Evolutionary conservation across 2,329 filamentous ascomycete species (phyloP), one percentile per base, ranked within the genome.

Genomic region (Aspergillus sp.): DNA sequence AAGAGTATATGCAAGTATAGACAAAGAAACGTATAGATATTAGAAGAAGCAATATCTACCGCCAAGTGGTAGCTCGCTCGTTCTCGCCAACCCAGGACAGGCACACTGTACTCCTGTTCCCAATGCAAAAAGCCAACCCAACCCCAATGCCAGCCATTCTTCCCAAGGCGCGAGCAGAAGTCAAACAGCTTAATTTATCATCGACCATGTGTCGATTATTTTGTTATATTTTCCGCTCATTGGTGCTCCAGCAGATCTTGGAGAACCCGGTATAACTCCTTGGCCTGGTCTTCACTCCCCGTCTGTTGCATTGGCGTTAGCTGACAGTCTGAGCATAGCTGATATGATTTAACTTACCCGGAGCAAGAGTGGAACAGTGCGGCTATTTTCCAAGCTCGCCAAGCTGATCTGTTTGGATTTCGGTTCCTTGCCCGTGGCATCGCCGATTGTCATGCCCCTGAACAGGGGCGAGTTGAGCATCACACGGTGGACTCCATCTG

Each of bases 401-500:
- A 96, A 85, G 57, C 86, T 84, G 52, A 92, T 83, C 49, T 87
- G 85, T 76, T 92, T 92, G 64, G 90, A 85, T 47, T 85, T 87
- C 31, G 91, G 88, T 69, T 90, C 90, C 55, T 80, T 79, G 53
- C 86, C 85, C 46, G 77, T 74, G 4, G 79, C 72, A 64, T 93
- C 87, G 63, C 92, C 89, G 71, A 96, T 92, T 49, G 87, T 87
- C 85, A 96, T 91, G 5, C 88, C 86, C 60, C 91, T 89, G 62
- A 92, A 86, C 62, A 98, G 84, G 1, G 89, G 87, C 1, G 91
- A 92, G 78, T 98, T 98, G 54, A 98, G 82, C 64, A 97, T 89
- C 57, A 98, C 88, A 23, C 92, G 87, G 71, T 93, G 88, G 1
- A 92, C 95, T 63, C 93, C 92, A 71, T 97, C 93, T 68, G 96